Base-by-base conservation (phyloP, 805 yeast genomes). In the Pachysolen tannophilus region DNA sequence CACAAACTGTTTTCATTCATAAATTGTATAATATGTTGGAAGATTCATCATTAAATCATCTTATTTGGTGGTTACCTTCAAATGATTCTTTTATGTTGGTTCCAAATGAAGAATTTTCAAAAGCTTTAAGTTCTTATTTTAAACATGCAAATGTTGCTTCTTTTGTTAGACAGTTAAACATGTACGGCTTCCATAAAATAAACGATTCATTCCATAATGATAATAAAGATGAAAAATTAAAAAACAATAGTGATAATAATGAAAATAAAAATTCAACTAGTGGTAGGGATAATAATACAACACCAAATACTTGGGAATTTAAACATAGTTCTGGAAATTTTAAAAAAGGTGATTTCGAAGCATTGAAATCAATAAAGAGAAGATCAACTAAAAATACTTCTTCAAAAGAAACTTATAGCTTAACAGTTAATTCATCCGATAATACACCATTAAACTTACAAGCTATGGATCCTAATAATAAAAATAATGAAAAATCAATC, bases 1-100 rank as follows among this genome's bases (percentile, higher is more conserved):
- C 40, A n/a, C 40, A 37, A 21, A 33, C 30, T 36, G 40, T 37
- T 11, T 90, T 90, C 60, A 83, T 88, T 40, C 95, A 88, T 58
- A 90, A 90, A 53, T 70, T 90, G 18, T 88, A 84, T 64, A 77
- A 81, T 43, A 90, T 90, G 94, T 69, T 90, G 32, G 94, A 88
- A 47, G 96, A 90, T 52, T 63, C 64, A 3, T 58, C 71, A 20
- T 61, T 90, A 23, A 61, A 72, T 38, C 92, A 82, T 50, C 66
- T 90, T 26, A 90, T 90, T 17, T 79, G 90, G 78, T 90, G 97
- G 97, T 59, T 85, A 1, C 49, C 75, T 8, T 8, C 28, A n/a
- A 83, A 78, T 43, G 39, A 47, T 32, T 74, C 88, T 5, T 92
- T 92, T 48, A 71, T 76, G 37, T 75, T 90, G n/a, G 60, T 72